Evolutionary conservation across 108 stramenopile genomes (phyloP), one percentile per base, ranked within the genome.

Genomic region (Nannochloropsis salina): DNA sequence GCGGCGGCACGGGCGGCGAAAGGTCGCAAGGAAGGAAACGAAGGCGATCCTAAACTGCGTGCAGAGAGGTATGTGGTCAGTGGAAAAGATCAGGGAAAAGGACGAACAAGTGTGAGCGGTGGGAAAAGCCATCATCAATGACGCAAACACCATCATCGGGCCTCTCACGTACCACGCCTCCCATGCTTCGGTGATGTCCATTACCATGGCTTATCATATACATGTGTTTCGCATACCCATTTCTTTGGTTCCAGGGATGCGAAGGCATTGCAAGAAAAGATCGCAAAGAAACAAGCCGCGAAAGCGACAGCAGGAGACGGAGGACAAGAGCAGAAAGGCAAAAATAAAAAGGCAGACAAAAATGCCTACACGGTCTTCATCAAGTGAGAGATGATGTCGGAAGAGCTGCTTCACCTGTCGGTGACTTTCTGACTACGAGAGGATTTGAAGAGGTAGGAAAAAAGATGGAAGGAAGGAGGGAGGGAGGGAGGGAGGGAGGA

Each of bases 1-100:
- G 61, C 61, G 61, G 61, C 61, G 61, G 61, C 61, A n/a, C 61
- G 61, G 61, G 61, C 61, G 61, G 61, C 61, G 20, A 74, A 74
- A n/a, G 61, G 61, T n/a, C 61, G 61, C 61, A 74, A 74, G 61
- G 61, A n/a, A 15, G 61, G 61, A n/a, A 74, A 74, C n/a, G 61
- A 74, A 74, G 61, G 61, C 20, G 61, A 74, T n/a, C 61, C 61
- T 4, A 74, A 74, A n/a, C 61, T 74, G 20, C 61, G 61, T n/a
- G 20, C 15, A n/a, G 61, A 74, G 61, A 74, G 61, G 61, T 74
- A 15, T 74, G 6, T 74, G 20, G 61, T 74, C 3, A 74, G 61
- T 3, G 61, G 61, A 74, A n/a, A 74, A 31, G 31, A 31, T 31
- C 31, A 31, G 31, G 61, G 61, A 74, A 74, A 74, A 74, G n/a